These are phyloP conservation scores for Codiaeum variegatum DNA, from an alignment of 441 rosid genomes.

Conservation along the genomic window DNA sequence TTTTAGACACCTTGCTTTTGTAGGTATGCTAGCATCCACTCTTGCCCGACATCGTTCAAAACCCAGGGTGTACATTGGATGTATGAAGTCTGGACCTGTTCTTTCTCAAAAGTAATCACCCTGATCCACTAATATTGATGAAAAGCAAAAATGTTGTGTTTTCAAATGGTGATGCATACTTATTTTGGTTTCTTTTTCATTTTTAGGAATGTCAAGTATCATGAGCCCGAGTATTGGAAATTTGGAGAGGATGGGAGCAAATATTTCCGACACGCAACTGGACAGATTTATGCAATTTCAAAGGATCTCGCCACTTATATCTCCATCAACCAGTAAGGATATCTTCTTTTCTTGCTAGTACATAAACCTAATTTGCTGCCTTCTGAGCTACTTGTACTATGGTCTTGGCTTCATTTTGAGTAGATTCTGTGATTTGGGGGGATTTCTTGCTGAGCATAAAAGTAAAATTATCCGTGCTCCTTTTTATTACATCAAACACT, in stretches of 20 bases:
- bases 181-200: constrained; percentile 12
- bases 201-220: constrained; percentile 75
- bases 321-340: constrained; percentile 70
- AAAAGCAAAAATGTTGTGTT: constrained; percentile 8
- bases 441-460: background rate
- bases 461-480: background rate
- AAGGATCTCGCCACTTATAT: constrained; percentile 86
- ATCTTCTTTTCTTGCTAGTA: background rate
- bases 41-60: constrained; percentile 82
- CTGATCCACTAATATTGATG: background rate
- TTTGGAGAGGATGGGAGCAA: constrained; percentile 93
- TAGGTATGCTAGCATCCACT: constrained; percentile 82
- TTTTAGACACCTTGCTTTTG: constrained; percentile 4
- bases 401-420: background rate
- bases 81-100: constrained; percentile 98
- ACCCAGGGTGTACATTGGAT: constrained; percentile 83
- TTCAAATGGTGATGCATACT: background rate
- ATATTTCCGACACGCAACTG: constrained; percentile 93
- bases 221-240: constrained; percentile 97
- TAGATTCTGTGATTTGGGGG: background rate
- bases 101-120: constrained; percentile 74
- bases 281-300: constrained; percentile 92
- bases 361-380: background rate
- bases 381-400: background rate
- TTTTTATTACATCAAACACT: background rate